Base-by-base conservation (phyloP, 345 rosid species). In the Salix arbutifolia region DNA sequence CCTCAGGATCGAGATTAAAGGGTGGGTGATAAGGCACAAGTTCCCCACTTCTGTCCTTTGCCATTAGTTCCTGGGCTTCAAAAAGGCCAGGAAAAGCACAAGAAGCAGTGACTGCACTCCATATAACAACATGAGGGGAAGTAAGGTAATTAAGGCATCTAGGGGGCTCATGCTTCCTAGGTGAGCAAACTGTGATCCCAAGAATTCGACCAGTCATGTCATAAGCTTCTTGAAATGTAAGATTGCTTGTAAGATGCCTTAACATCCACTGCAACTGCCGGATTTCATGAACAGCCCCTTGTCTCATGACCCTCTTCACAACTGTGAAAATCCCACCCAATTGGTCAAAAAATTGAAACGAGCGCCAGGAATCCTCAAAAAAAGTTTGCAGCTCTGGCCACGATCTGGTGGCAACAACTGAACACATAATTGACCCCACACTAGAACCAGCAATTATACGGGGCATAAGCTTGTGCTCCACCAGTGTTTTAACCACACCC, bases 61-160 rank as follows among this genome's bases (percentile, higher is more conserved):
- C 99, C 99, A 96, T 96, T 46, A 96, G 85, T 71, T 96, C 99
- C 83, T 96, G 99, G 23, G 99, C 99, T 85, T 96, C 97, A 78
- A 93, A 96, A 60, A 96, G 94, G 40, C 97, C 99, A 25, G 99
- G 99, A 73, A 96, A 96, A 67, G 99, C 99, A 75, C 98, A 96
- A 58, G 99, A 96, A 77, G 98, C 99, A 30, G 94, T 91, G 65
- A 96, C 99, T 23, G 98, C 99, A 38, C 99, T 96, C 98, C 98
- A 96, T 85, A 96, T 94, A 37, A 96, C 97, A 69, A 96, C 99
- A 69, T 96, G 99, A 82, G 99, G 98, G 0, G 99, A 92, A 62
- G 94, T 96, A 83, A 96, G 86, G 86, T 96, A 96, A 83, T 96
- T 96, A 80, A 96, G 96, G 85, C 98, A 94, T 78, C 98, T 88